These are phyloP conservation scores for Scheffersomyces cryptocercus DNA, from an alignment of 1,139 yeast genomes.

Conservation along the genomic window DNA sequence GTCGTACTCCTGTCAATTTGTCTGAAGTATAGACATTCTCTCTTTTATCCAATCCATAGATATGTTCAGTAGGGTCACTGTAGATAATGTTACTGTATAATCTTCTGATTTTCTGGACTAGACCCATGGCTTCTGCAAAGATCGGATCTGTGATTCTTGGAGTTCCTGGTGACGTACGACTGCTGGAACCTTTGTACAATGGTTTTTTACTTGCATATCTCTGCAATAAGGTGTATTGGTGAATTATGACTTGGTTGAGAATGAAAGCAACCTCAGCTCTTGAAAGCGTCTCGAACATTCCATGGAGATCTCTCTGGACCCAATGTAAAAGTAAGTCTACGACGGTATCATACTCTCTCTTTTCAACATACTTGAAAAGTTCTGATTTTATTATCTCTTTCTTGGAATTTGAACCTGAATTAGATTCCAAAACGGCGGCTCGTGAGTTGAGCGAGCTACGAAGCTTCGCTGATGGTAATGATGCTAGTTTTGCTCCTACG, in stretches of 20 bases:
- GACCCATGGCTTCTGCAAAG: conserved; percentile 11
- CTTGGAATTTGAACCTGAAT: neutral
- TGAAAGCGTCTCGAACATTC: conserved; percentile 1
- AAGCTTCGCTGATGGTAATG: too few species aligned
- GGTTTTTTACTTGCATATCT: neutral
- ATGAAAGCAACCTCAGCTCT: conserved; percentile 1
- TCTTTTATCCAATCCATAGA: conserved; percentile 23
- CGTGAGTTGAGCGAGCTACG: too few species aligned
- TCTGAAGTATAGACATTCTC: conserved; percentile 18
- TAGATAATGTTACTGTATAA: conserved; percentile 31
- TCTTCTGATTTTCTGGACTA: conserved; percentile 24
- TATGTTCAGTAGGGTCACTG: conserved; percentile 16
- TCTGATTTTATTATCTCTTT: conserved; percentile 12
- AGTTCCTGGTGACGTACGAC: neutral
- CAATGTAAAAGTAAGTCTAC: conserved; percentile 22
- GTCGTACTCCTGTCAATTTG: conserved; percentile 20
- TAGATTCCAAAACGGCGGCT: too few species aligned
- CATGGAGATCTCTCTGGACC: conserved; percentile 9
- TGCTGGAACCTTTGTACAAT: neutral
- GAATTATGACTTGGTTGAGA: conserved; percentile 15
- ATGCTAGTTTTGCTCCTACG: too few species aligned
- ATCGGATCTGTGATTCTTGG: conserved; percentile 5
- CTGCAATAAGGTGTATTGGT: conserved; percentile 15
- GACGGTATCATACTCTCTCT: conserved; percentile 19
- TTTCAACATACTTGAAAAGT: conserved; percentile 18